Conservation (phyloP, 1,139 yeast species). For the Lodderomyces elongisporus region DNA sequence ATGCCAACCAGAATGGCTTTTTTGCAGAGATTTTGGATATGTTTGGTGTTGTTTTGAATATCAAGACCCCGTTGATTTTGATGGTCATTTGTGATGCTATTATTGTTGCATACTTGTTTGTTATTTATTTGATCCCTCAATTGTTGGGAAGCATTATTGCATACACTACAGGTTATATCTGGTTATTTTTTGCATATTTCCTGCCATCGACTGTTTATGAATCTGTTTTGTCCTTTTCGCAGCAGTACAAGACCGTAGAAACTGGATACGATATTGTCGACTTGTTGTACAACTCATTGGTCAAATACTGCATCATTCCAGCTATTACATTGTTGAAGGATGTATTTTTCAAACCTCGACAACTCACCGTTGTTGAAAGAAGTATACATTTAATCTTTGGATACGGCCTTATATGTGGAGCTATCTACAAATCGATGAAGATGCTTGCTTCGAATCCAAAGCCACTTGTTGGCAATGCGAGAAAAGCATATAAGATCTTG, state of each 20-base stretch:
- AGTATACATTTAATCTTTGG: conserved; percentile 30
- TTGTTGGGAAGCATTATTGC: conserved; percentile 38
- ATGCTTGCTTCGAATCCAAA: conserved; percentile 27
- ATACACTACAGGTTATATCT: conserved; percentile 11
- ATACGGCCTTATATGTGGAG: conserved; percentile 27
- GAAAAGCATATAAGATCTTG: conserved; percentile 46
- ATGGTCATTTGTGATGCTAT: conserved; percentile 38
- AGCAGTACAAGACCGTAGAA: background rate
- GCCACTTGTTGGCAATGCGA: conserved; percentile 46
- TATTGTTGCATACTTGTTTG: conserved; percentile 38
- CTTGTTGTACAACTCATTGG: conserved; percentile 5
- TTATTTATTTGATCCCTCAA: conserved; percentile 54
- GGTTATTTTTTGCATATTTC: background rate
- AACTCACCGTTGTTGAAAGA: conserved; percentile 31
- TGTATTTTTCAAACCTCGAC: conserved; percentile 17
- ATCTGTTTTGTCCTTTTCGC: background rate
- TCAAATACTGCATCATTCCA: background rate
- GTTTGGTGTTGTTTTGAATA: conserved; percentile 32
- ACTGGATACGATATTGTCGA: conserved; percentile 11
- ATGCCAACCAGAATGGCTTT: conserved; percentile 12
- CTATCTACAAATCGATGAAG: conserved; percentile 33
- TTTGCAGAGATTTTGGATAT: conserved; percentile 29
- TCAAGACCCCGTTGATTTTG: conserved; percentile 33
- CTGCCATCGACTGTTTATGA: background rate
- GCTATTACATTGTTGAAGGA: conserved; percentile 8